phyloP scores from a whole-genome alignment of 768 basidiomycete genomes.

The Mycena vulgaris region DNA sequence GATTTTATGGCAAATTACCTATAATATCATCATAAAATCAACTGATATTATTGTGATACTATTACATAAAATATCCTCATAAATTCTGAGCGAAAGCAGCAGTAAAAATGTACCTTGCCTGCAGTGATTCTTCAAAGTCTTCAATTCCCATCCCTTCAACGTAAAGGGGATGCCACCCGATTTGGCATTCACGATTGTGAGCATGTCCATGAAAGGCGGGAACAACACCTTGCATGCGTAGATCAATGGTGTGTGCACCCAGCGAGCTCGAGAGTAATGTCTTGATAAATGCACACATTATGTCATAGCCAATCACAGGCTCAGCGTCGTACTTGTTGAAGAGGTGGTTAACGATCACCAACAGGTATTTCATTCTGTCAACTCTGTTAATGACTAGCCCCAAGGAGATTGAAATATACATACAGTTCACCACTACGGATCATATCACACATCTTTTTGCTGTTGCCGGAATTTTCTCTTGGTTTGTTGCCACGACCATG shows the following conservation, averaged over 20 bases:
- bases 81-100: too few species aligned
- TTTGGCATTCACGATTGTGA: slow-evolving; percentile 46
- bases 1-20: too few species aligned
- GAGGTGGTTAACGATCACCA: background rate
- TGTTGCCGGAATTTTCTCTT: background rate
- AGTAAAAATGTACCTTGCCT: too few species aligned
- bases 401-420: background rate
- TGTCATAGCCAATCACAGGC: background rate
- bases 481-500: too few species aligned
- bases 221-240: background rate
- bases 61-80: too few species aligned
- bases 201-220: slow-evolving; percentile 42
- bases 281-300: background rate
- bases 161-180: slow-evolving; percentile 41
- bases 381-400: too few species aligned
- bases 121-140: slow-evolving; percentile 49
- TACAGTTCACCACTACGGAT: background rate
- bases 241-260: background rate
- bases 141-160: slow-evolving; percentile 48
- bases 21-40: too few species aligned
- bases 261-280: background rate
- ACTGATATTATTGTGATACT: too few species aligned
- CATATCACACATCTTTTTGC: slow-evolving; percentile 4
- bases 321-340: background rate
- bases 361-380: background rate